These are phyloP conservation scores for Lecanosticta acicola DNA, from an alignment of 2,329 filamentous ascomycete species.

Conservation along the genomic window DNA sequence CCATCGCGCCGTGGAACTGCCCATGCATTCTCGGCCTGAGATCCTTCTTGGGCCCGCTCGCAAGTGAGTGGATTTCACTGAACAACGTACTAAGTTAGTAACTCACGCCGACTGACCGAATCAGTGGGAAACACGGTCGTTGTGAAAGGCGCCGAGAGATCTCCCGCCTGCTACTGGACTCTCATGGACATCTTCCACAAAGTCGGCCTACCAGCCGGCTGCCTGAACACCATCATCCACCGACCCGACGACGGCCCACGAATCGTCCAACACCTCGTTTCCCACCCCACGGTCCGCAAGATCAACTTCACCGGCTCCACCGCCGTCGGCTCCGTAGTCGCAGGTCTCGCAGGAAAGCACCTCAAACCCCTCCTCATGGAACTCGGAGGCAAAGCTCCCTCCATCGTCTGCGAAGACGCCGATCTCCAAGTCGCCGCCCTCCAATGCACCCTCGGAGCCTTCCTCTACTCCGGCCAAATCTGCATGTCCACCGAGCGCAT, in stretches of 20 bases:
- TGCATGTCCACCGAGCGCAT: conserved; percentile 55
- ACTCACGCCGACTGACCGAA: conserved; percentile 4
- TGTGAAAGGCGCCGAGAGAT: conserved; percentile 63
- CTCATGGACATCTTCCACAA: conserved; percentile 59
- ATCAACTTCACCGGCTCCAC: conserved; percentile 74
- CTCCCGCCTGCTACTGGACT: conserved; percentile 50
- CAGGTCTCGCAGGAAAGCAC: conserved; percentile 59
- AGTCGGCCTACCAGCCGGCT: conserved; percentile 68
- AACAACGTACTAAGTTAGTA: too few relatives aligned
- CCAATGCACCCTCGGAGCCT: conserved; percentile 62
- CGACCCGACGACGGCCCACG: conserved; percentile 55
- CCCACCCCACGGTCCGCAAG: conserved; percentile 61
- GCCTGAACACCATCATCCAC: conserved; percentile 63
- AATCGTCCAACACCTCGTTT: conserved; percentile 62
- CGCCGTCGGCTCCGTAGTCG: conserved; percentile 63
- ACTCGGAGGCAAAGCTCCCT: conserved; percentile 72
- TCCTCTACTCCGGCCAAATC: conserved; percentile 39
- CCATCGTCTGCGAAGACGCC: conserved; percentile 73
- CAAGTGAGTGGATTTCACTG: conserved; percentile 24
- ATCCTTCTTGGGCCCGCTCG: conserved; percentile 54
- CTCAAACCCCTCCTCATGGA: conserved; percentile 76
- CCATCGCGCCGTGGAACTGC: conserved; percentile 69
- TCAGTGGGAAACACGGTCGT: conserved; percentile 64
- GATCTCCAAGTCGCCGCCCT: conserved; percentile 64
- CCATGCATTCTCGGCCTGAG: conserved; percentile 45